phyloP scores from a whole-genome alignment of 2,329 filamentous ascomycete genomes.

The Fusarium phyllophilum region DNA sequence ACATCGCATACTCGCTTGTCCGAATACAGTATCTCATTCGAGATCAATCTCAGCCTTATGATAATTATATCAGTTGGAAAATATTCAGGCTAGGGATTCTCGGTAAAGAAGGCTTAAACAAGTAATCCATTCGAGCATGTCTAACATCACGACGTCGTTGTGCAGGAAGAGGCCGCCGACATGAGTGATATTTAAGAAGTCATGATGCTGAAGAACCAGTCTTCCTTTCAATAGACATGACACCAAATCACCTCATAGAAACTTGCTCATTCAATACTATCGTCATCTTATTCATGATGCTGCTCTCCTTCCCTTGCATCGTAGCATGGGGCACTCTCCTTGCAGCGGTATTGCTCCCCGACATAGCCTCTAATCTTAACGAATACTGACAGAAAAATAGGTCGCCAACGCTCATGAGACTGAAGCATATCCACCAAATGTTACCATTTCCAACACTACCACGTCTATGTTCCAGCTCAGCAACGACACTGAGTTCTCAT shows the following conservation, averaged over 20 bases:
- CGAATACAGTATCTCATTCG: neutral
- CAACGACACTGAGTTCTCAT: conserved; percentile 21
- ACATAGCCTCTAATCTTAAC: rapidly evolving
- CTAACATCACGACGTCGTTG: neutral
- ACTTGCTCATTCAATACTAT: neutral
- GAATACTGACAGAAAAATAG: neutral
- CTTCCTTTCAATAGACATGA: neutral
- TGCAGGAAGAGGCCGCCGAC: neutral
- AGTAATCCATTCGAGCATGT: neutral
- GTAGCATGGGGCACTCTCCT: neutral
- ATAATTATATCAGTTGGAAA: neutral
- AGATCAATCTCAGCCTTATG: neutral
- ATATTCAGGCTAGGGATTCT: neutral
- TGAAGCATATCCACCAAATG: neutral
- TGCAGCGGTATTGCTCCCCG: neutral
- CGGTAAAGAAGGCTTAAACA: neutral
- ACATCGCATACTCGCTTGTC: neutral
- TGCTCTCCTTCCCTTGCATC: neutral
- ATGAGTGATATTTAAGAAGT: neutral
- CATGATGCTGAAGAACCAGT: neutral
- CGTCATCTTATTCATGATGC: neutral
- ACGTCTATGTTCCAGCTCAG: conserved; percentile 28
- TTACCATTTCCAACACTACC: conserved; percentile 13
- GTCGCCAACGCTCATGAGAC: neutral
- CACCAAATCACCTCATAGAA: neutral